Base-by-base conservation (phyloP, 345 rosid genomes). In the Gossypium ekmanianum region DNA sequence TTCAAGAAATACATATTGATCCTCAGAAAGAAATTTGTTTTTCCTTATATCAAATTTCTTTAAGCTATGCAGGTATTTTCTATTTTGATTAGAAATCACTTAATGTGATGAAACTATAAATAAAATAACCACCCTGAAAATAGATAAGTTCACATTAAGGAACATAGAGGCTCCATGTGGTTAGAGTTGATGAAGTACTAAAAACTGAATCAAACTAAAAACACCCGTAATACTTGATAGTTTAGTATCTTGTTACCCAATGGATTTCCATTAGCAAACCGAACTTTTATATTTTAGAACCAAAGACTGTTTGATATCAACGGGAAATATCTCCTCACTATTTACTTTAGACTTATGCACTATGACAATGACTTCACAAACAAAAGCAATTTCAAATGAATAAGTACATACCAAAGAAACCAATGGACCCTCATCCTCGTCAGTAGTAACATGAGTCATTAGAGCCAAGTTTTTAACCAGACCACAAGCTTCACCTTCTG, bases 401-500 rank as follows among this genome's bases (percentile, higher is more conserved):
- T 9, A 26, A 12, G 18, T 22, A 27, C 80, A 69, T 87, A 94
- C 98, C 94, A 91, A 71, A 72, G 88, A 82, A 74, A 91, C 81
- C 79, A 94, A 84, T 22, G 98, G 98, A 57, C 86, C 90, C 78
- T 94, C 98, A 78, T 94, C 97, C 71, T 88, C 92, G 79, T 94
- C 97, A 41, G 97, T 92, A 22, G 98, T 94, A 75, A 94, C 98
- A 85, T 94, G 98, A 89, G 98, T 94, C 98, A 94, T 94, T 79
- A 94, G 74, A 75, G 98, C 98, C 85, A 94, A 86, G 83, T 94
- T 94, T 85, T 94, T 94, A 72, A 94, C 98, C 79, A 94, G 85
- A 54, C 98, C 98, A 81, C 98, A 94, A 39, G 98, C 82, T 84
- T 92, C 98, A 6, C 98, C 98, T 85, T 94, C 98, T 7, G 98